A percentile compares a stretch with the other conserved stretches of the same genome.
These are phyloP conservation scores for Tolypocladium album DNA, from an alignment of 2,329 filamentous ascomycete genomes.

Conservation along the genomic window DNA sequence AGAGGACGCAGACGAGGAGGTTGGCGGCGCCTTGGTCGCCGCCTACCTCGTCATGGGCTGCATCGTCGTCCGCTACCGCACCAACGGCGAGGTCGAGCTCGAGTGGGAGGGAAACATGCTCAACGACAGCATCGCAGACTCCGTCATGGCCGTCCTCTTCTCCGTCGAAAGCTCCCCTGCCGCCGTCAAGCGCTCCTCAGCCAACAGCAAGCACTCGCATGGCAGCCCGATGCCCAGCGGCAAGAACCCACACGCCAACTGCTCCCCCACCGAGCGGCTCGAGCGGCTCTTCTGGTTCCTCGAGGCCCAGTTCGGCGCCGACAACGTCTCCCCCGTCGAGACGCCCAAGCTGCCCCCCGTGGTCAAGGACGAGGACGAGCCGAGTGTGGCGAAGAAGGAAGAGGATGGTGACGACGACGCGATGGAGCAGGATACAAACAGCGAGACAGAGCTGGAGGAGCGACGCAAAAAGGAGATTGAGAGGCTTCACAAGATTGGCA, in stretches of 20 bases:
- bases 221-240: constrained; percentile 32
- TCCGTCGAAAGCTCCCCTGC: constrained; percentile 90
- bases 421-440: constrained; percentile 19
- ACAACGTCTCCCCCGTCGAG: constrained; percentile 70
- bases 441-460: constrained; percentile 37
- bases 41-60: constrained; percentile 79
- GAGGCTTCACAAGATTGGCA: constrained; percentile 70
- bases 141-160: constrained; percentile 84
- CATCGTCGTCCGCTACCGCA: constrained; percentile 68
- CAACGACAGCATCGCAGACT: constrained; percentile 96
- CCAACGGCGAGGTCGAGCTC: constrained; percentile 71
- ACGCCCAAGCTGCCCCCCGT: constrained; percentile 43
- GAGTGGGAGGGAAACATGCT: constrained; percentile 98
- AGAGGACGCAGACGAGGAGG: constrained; percentile 56
- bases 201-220: constrained; percentile 20
- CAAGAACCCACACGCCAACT: constrained; percentile 62
- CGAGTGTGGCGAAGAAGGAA: neutral
- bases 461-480: constrained; percentile 62
- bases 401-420: constrained; percentile 1
- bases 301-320: constrained; percentile 86
- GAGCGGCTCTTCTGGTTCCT: constrained; percentile 88
- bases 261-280: constrained; percentile 66
- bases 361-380: constrained; percentile 16
- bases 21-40: constrained; percentile 40
- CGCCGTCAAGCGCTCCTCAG: constrained; percentile 63